Percentiles rank a stretch among this genome's conserved stretches.
Conservation (phyloP, 805 yeast species). For the Teunomyces funiuensis region DNA sequence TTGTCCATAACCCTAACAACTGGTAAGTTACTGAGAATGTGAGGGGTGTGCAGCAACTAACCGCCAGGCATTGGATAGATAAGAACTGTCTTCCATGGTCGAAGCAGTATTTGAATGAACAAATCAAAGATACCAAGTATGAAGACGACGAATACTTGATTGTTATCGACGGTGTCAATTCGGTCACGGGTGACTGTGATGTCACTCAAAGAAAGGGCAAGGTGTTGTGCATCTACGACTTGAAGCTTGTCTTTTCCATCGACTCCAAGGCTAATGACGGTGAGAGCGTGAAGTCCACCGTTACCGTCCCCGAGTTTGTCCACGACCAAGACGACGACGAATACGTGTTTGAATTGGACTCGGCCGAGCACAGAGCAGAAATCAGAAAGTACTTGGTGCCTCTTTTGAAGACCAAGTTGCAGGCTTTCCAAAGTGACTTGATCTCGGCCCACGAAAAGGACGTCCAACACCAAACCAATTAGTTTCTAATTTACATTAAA, state of each 20-base stretch:
- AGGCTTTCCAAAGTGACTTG: conserved; percentile 62
- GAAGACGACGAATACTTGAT: conserved; percentile 25
- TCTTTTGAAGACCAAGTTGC: conserved; percentile 44
- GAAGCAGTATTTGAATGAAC: conserved; percentile 45
- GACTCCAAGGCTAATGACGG: conserved; percentile 39
- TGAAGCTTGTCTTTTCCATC: conserved; percentile 49
- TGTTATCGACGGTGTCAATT: conserved; percentile 38
- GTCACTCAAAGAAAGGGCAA: conserved; percentile 84
- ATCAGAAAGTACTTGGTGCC: conserved; percentile 56
- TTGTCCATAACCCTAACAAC: conserved; percentile 70
- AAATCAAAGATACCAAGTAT: conserved; percentile 30
- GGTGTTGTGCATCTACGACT: conserved; percentile 72
- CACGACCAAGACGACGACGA: conserved; percentile 76
- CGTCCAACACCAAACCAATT: conserved; percentile 51
- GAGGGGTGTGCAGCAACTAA: conserved; percentile 13
- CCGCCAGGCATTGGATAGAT: conserved; percentile 68
- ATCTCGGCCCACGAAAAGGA: conserved; percentile 61
- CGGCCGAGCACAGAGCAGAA: conserved; percentile 37
- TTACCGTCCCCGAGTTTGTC: conserved; percentile 63
- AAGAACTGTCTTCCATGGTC: conserved; percentile 69
- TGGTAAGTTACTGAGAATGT: conserved; percentile 42
- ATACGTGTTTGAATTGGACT: conserved; percentile 48
- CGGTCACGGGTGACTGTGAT: conserved; percentile 69
- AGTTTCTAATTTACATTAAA: conserved; percentile 8
- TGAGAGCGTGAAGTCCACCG: conserved; percentile 30